Evolutionary conservation across 495 filamentous ascomycete genomes (phyloP), one percentile per base, ranked within the genome.

Genomic region (Filosporella fistucella): DNA sequence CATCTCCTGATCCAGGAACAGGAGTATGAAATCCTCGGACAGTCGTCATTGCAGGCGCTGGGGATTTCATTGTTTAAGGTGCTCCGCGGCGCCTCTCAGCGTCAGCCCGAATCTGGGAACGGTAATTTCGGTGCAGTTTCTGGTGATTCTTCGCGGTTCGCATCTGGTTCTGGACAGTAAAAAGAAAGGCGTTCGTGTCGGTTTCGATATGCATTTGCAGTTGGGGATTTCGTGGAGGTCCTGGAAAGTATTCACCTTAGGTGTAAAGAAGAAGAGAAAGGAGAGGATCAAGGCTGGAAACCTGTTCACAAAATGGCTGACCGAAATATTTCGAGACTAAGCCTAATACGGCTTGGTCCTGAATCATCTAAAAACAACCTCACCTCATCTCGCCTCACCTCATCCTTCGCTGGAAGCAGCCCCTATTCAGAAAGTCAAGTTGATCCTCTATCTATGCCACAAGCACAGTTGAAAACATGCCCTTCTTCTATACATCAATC

Each of bases 11-110:
- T 16, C 77, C 78, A 33, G 35, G 25, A n/a, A 76, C 68, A n/a
- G 89, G 87, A n/a, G 86, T 90, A 13, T 61, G 58, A 57, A 94
- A 91, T 5, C 89, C 89, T 57, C 80, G 82, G 34, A 91, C 80
- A 28, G 84, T 87, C 23, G 75, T 84, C 51, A 81, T 68, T 33
- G 89, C 88, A 32, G 81, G 78, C 28, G 75, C 77, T 47, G 67
- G 63, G 38, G 26, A 45, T 11, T 52, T 62, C 59, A 62, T 59
- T n/a, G n/a, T n/a, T n/a, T n/a, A n/a, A n/a, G 56, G 53, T 43
- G 52, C 49, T 16, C 55, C 58, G 21, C 56, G 52, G 32, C 57
- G 28, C 35, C 54, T 41, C 42, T 57, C 52, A 18, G 59, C 56
- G 33, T 62, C 52, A 3, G 40, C 41, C 18, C 59, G 45, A 21